phyloP scores from a whole-genome alignment of 345 rosid genomes.

The Corymbia maculata region DNA sequence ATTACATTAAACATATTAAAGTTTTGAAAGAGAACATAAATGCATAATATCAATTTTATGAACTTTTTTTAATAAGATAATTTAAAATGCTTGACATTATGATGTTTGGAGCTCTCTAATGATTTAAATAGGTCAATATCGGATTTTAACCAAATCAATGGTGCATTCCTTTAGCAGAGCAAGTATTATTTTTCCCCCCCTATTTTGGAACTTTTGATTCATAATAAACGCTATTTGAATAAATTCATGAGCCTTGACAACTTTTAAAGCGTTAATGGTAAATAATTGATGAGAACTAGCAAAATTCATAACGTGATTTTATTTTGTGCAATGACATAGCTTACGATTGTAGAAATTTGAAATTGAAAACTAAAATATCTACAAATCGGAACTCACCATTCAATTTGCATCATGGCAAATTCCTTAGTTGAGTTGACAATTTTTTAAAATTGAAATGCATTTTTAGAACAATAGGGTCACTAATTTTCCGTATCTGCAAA shows the following conservation, averaged over 20 bases:
- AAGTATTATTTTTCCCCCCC: not conserved
- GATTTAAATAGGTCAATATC: not conserved
- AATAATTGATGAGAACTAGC: not conserved
- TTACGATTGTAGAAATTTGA: not conserved
- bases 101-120: not conserved
- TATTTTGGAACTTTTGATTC: not conserved
- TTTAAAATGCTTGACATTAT: not conserved
- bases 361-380: not conserved
- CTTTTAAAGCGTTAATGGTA: not conserved
- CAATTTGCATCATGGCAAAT: not conserved
- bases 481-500: not conserved
- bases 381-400: not conserved
- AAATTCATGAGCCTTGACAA: not conserved
- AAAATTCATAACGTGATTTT: not conserved
- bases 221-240: not conserved
- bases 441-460: not conserved
- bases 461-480: not conserved
- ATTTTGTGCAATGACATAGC: not conserved
- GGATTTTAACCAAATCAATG: not conserved
- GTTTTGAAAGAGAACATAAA: not conserved
- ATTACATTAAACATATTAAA: no score
- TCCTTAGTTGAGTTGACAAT: not conserved
- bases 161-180: not conserved
- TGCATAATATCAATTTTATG: not conserved
- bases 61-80: not conserved